Evolutionary conservation across 2,329 filamentous ascomycete genomes (phyloP), one percentile per base, ranked within the genome.

Genomic region (Didymella exigua): DNA sequence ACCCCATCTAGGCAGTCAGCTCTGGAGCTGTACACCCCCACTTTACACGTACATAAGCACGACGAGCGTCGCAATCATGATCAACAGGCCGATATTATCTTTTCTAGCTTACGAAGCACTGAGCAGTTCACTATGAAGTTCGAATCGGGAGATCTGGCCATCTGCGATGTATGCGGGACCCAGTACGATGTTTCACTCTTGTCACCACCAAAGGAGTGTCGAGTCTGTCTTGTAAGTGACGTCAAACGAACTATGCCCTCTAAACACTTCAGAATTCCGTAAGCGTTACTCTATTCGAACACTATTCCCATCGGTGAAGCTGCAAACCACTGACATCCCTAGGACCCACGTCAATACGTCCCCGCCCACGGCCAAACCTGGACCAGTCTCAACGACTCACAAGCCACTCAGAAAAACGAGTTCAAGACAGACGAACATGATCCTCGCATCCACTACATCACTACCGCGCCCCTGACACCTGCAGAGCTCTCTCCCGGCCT

Each of bases 151-250:
- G 68, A 80, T 49, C 76, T 79, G 29, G 80, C 88, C 30, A 78
- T 91, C 61, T 91, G 89, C 77, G 79, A 78, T 8, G 82, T 87
- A 5, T 91, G 89, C 70, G 89, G 88, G 19, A 90, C 87, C 0
- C 89, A 91, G 67, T 90, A 81, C 72, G 84, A 86, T 38, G 77
- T 78, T 2, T 69, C 80, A 0, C 79, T 85, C 57, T 75, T 76
- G 34, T 58, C 73, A 11, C 66, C 78, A 24, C 75, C 86, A 37
- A 79, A 76, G 49, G 82, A 78, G 4, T 91, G 89, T 75, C 81
- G 83, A 54, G 89, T 91, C 59, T 92, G 89, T 75, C 88, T 91
- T 71, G 88, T 90, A 70, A 81, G 74, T 63, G 51, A 55, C 54
- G 48, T 29, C 33, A 58, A 27, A 18, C 8, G 19, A 5, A 26